Evolutionary conservation across 768 basidiomycete genomes (phyloP).

Genomic region (Boletus sp.): DNA sequence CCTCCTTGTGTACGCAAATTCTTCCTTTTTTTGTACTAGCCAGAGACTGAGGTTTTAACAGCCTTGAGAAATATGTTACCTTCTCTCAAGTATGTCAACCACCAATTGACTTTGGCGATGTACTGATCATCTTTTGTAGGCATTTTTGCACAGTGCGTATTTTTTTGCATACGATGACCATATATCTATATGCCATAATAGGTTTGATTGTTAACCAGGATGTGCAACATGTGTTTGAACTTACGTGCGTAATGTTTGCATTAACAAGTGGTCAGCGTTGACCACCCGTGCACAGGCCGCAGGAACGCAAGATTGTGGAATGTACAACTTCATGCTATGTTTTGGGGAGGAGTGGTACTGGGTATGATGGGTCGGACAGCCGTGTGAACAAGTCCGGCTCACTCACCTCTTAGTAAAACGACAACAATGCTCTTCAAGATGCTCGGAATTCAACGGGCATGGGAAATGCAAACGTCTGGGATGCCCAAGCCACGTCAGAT

Average conservation of each 20-base stretch:
- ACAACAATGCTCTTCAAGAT: constrained; percentile 79
- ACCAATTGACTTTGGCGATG: constrained; percentile 33
- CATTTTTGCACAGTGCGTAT: constrained; percentile 19
- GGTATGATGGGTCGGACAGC: constrained; percentile 37
- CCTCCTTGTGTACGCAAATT: constrained; percentile 49
- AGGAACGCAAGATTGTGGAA: constrained; percentile 57
- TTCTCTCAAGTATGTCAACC: constrained; percentile 26
- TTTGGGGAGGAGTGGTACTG: constrained; percentile 69
- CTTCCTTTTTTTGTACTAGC: not conserved
- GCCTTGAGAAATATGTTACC: constrained; percentile 29
- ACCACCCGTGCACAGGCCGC: constrained; percentile 27
- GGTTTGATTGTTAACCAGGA: constrained; percentile 25
- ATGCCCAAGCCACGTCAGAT: constrained; percentile 57
- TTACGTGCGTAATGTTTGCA: constrained; percentile 15
- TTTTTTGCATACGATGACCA: not conserved
- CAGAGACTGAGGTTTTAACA: constrained; percentile 42
- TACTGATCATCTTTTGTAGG: constrained; percentile 23
- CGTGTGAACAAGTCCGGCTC: not conserved
- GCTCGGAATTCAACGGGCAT: constrained; percentile 60
- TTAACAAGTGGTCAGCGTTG: constrained; percentile 12
- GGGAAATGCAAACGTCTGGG: constrained; percentile 32
- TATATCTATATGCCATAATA: not conserved
- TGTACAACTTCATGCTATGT: constrained; percentile 61
- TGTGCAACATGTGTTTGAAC: constrained; percentile 26
- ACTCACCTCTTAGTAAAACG: constrained; percentile 50